These are phyloP conservation scores for Tulasnella sp. DNA, from an alignment of 768 basidiomycete species.

Conservation along the genomic window DNA sequence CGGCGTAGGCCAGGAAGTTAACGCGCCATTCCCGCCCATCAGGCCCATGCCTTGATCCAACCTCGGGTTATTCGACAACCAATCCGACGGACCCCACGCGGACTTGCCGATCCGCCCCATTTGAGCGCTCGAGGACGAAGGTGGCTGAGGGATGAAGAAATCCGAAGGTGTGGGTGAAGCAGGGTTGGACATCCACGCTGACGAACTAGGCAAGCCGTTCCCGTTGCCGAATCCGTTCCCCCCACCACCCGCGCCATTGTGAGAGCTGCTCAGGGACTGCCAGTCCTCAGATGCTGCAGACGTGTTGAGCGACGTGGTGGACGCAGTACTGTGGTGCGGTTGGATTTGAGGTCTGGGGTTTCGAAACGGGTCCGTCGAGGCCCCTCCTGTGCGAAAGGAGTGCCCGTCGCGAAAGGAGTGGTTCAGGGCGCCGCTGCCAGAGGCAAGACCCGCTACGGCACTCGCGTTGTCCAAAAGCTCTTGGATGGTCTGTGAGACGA, in stretches of 20 bases:
- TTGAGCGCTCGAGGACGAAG: neutral
- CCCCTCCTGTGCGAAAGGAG: neutral
- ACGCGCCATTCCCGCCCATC: slow-evolving; percentile 11
- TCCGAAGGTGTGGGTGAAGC: slow-evolving; percentile 18
- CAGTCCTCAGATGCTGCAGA: slow-evolving; percentile 18
- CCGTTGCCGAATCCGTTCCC: neutral
- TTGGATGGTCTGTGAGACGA: slow-evolving; percentile 7
- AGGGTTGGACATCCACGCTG: slow-evolving; percentile 18
- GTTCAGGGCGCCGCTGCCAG: neutral
- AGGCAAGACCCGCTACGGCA: neutral
- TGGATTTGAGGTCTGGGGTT: slow-evolving; percentile 2
- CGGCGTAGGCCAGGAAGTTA: slow-evolving; percentile 15
- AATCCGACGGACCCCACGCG: slow-evolving; percentile 23
- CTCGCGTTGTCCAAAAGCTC: slow-evolving; percentile 2
- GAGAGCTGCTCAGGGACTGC: slow-evolving; percentile 7
- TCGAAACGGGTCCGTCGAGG: neutral
- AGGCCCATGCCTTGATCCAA: slow-evolving; percentile 9
- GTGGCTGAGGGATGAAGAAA: slow-evolving; percentile 13
- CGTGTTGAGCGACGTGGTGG: slow-evolving; percentile 14
- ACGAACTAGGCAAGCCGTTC: slow-evolving; percentile 10
- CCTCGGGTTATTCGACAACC: slow-evolving; percentile 22
- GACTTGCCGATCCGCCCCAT: slow-evolving; percentile 21
- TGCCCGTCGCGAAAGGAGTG: neutral
- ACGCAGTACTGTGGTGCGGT: slow-evolving; percentile 9
- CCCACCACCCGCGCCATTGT: neutral